A percentile compares a stretch with the other conserved stretches of the same genome.
phyloP scores from a whole-genome alignment of 2,329 filamentous ascomycete genomes.

The Beauveria brongniartii region DNA sequence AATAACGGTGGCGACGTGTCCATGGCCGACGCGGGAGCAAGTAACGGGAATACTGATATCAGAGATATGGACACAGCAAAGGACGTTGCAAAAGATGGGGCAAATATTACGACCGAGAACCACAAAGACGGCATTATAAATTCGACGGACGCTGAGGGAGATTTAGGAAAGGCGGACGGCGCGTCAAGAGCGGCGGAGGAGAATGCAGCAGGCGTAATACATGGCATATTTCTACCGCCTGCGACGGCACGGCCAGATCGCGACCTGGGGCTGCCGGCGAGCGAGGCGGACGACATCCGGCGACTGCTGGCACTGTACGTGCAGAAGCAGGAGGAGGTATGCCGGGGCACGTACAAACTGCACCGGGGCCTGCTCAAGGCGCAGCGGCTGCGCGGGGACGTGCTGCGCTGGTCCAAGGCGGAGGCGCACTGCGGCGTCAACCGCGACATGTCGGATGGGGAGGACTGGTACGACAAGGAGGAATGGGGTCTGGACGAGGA shows the following conservation, averaged over 20 bases:
- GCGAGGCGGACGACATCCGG: conserved; percentile 72
- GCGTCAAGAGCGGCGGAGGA: neutral
- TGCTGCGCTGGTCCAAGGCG: conserved; percentile 69
- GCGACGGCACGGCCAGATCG: conserved; percentile 54
- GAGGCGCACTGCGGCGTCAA: conserved; percentile 62
- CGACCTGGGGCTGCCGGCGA: conserved; percentile 61
- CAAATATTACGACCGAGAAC: neutral
- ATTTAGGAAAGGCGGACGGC: neutral
- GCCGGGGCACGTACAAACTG: conserved; percentile 59
- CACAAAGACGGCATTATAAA: neutral
- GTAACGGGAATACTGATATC: conserved; percentile 7
- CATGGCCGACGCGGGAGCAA: conserved; percentile 23
- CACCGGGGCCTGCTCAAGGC: conserved; percentile 65
- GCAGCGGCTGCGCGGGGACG: conserved; percentile 61
- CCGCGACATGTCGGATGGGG: conserved; percentile 74
- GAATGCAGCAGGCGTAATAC: conserved; percentile 44
- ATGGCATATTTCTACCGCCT: conserved; percentile 67
- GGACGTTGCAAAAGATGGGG: conserved; percentile 13
- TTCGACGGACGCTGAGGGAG: conserved; percentile 3
- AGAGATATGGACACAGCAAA: conserved; percentile 15
- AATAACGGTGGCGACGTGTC: conserved; percentile 19
- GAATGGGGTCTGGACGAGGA: conserved; percentile 70
- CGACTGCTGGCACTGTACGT: conserved; percentile 67
- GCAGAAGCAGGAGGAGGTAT: conserved; percentile 80
- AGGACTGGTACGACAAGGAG: conserved; percentile 82